Base-by-base conservation (phyloP, 2,329 filamentous ascomycete genomes). In the Colletotrichum plurivorum region DNA sequence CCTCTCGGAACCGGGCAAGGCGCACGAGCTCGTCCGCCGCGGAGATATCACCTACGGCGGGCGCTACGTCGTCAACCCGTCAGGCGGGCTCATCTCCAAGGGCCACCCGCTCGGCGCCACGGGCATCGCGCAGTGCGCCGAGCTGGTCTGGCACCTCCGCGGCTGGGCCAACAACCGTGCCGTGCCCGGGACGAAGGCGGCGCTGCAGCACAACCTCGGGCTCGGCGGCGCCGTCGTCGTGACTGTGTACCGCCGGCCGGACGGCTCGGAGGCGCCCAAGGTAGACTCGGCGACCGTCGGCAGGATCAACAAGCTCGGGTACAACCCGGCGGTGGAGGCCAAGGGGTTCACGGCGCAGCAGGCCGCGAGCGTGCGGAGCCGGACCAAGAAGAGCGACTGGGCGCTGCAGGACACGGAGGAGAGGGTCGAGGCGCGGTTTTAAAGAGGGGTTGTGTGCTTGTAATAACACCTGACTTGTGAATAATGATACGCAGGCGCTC, bases 151-250 rank as follows among this genome's bases (percentile, higher is more conserved):
- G 95, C 95, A 98, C 77, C 85, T 98, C 75, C 89, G 95, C 72
- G 95, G 95, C 13, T 98, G 95, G 95, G 95, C 95, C 20, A 97
- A 96, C 82, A 98, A 98, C 84, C 88, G 95, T 48, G 83, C 90
- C 16, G 87, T 93, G 1, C 83, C 88, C 20, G 86, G 87, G 67
- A 96, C 94, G 0, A 88, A 83, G 71, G 90, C 89, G 67, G 93
- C 92, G 66, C 84, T 98, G 72, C 95, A 98, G 84, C 96, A 98
- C 79, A 98, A 98, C 77, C 86, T 98, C 1, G 96, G 95, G 0
- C 86, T 98, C 5, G 95, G 95, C 15, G 96, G 96, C 63, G 95
- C 95, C 3, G 94, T 91, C 2, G 95, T 98, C 1, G 93, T 96
- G 22, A 95, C 94, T 0, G 93, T 98, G 3, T 98, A 98, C 81